Base-by-base conservation (phyloP, 2,329 filamentous ascomycete genomes). In the Sarocladium strictum region DNA sequence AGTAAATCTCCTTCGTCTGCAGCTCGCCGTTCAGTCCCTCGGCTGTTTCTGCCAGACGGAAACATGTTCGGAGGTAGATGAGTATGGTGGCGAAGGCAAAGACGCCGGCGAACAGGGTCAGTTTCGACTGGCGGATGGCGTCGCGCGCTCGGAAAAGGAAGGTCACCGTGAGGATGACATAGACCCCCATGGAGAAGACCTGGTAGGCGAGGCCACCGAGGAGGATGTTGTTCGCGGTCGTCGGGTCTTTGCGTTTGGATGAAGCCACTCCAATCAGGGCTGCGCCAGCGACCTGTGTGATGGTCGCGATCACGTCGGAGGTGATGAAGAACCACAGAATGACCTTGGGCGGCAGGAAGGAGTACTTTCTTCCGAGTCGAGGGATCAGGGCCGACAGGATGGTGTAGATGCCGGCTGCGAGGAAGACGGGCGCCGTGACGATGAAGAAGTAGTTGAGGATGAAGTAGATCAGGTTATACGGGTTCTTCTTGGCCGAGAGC, bases 401-500 rank as follows among this genome's bases (percentile, higher is more conserved):
- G n/a, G 76, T 76, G 68, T 82, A 83, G 51, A 82, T 76, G 0
- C 74, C 73, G 0, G 80, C 80, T 15, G 76, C 73, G 64, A 82
- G 75, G 61, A 83, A 79, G 35, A 83, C 80, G 1, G 80, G 80
- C 0, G 79, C 79, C 0, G 77, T 76, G 57, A 83, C 79, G 63
- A 83, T 80, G 69, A 80, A 80, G 70, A 83, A 83, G 68, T 82
- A 83, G 61, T 81, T 78, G 45, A 80, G 66, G 37, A 83, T 77
- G 59, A 83, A 83, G 68, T 75, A 82, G 35, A 75, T 65, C 15
- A 81, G 69, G 57, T 74, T 69, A 63, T 81, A 82, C 0, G 79
- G 79, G 57, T 81, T 71, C 43, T 72, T 66, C 58, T 73, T 70
- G 24, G 75, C 69, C 1, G 74, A 76, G n/a, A 79, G 70, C 2